Base-by-base conservation (phyloP, 2,329 filamentous ascomycete genomes). In the Chaetomium globosum region DNA sequence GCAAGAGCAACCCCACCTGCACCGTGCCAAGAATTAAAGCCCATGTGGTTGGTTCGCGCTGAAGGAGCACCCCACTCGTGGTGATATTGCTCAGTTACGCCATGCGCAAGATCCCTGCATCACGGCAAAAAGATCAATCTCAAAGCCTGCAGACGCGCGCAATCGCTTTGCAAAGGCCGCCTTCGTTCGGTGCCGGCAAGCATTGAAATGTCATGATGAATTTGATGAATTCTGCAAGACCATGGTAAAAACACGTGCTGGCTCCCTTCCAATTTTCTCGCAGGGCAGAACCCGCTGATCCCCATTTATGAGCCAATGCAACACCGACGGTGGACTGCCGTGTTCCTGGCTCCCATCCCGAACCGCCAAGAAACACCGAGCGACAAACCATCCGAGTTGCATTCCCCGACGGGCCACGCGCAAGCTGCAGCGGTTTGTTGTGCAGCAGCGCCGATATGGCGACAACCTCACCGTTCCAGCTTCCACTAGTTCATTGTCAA, bases 31-130 rank as follows among this genome's bases (percentile, higher is more conserved):
- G 56, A 43, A 30, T 5, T 7, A 36, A 10, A 10, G 1, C 28
- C 13, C 19, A 61, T 53, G 16, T 63, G 62, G 59, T 67, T 67
- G 65, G 65, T 16, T 65, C 36, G 57, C 19, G 23, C 13, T n/a
- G 6, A 31, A n/a, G 51, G 54, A 59, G 26, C 31, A 36, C 49
- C 21, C 65, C 65, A 60, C 55, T 19, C 12, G 30, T 13, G 19
- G 39, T 30, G 58, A 65, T 60, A 60, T 62, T 60, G 59, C 65
- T 60, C 54, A 59, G 30, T 56, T 30, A 26, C 28, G 36, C 53
- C 23, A 54, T 58, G 61, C 61, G 55, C 10, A 39, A 36, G 3
- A 58, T 30, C 53, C 48, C 46, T 62, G 61, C 36, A 62, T 28
- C 52, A 46, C 46, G 52, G 61, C 57, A 60, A 60, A 59, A 31